Base-by-base conservation (phyloP, 176 grass and related monocot genomes). In the Tillandsia fasciculata region DNA sequence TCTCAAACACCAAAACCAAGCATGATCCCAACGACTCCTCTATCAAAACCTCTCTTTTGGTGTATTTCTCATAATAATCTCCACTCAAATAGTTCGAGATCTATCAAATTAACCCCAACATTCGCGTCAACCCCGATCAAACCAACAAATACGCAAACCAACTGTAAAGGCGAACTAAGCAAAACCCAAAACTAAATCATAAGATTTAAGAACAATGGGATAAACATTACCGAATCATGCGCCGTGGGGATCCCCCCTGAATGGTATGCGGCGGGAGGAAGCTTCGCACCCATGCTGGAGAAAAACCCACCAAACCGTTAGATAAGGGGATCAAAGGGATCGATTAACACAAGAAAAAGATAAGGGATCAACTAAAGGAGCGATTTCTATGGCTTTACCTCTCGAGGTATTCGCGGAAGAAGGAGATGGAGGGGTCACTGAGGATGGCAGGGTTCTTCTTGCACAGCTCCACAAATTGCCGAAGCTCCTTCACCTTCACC, bases 381-480 rank as follows among this genome's bases (percentile, higher is more conserved):
- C 2, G 2, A 29, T 29, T 29, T 29, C 28, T 29, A 29, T 29
- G 28, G 33, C 7, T 42, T 42, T 63, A 85, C 83, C 83, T 85
- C 13, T 69, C 9, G 74, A 97, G 84, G 76, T 87, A 92, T 64
- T 97, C 89, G 47, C 93, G 79, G 83, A 97, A 97, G 89, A 97
- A 97, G 84, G 86, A 24, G 71, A 97, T 76, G 75, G 64, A 81
- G 59, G 93, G 93, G 49, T 92, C 86, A 79, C 64, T 58, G 23
- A 97, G 86, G 33, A 92, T 11, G n/a, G 89, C 63, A 11, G 93
- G 89, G 9, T 97, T 76, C 26, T 76, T 83, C 68, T 87, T 83
- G 89, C 93, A 97, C 33, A 85, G 81, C 50, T 87, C 93, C 1
- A 92, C 81, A 74, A 97, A 92, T 9, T 64, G 20, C 9, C 70